A percentile compares a stretch with the other conserved stretches of the same genome.
Evolutionary conservation across 768 basidiomycete species (phyloP).

Genomic region (Leucocoprinus leucothites): DNA sequence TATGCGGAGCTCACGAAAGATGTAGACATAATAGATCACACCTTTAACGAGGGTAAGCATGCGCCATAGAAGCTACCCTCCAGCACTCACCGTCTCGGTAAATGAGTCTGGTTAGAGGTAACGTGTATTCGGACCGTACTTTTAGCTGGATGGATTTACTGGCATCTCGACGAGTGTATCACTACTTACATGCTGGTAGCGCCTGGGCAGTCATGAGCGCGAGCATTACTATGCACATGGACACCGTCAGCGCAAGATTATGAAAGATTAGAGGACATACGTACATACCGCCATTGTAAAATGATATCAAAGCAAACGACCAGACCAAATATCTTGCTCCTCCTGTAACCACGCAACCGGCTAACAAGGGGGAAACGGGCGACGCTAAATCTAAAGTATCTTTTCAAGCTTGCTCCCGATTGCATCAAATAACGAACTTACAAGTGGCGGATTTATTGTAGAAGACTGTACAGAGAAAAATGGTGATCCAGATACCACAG

Average conservation of each 20-base stretch:
- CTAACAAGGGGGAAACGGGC: too few relatives aligned
- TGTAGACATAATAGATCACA: background rate
- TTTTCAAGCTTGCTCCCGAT: too few relatives aligned
- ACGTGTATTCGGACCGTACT: background rate
- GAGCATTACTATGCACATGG: background rate
- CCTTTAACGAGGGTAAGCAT: too few relatives aligned
- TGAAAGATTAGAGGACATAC: background rate
- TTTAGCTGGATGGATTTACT: background rate
- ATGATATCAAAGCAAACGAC: background rate
- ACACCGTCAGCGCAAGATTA: background rate
- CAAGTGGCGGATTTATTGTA: background rate
- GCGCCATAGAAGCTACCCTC: too few relatives aligned
- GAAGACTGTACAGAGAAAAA: background rate
- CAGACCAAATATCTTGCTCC: background rate
- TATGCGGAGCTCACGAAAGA: too few relatives aligned
- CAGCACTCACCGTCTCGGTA: too few relatives aligned
- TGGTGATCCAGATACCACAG: background rate
- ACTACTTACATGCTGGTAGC: background rate
- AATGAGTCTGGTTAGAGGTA: background rate
- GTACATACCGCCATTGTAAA: background rate
- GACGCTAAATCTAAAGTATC: too few relatives aligned
- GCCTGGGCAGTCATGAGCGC: background rate
- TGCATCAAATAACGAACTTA: background rate
- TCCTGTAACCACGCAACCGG: background rate
- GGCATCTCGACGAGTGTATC: background rate